phyloP scores from a whole-genome alignment of 176 grass and related monocot species.

The Guadua angustifolia region DNA sequence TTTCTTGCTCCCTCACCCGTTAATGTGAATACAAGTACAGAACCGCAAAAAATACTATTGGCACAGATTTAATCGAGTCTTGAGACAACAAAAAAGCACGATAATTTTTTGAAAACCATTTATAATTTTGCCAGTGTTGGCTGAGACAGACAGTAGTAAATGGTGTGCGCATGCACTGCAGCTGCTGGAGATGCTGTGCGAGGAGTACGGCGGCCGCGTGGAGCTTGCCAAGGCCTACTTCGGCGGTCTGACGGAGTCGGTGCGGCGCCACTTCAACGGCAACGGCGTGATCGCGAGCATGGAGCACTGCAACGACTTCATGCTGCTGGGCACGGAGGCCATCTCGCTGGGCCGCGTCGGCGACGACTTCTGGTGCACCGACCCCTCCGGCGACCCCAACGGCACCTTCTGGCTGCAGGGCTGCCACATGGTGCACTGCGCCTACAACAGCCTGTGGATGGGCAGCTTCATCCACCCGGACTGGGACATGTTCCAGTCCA shows the following conservation, averaged over 20 bases:
- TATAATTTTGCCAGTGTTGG: no score
- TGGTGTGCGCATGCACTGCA: no score
- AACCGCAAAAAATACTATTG: no score
- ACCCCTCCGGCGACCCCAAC: constrained; percentile 87
- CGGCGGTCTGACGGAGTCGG: constrained; percentile 65
- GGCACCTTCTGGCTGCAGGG: constrained; percentile 95
- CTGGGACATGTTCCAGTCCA: constrained; percentile 99
- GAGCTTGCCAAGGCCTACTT: no score
- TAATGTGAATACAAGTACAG: no score
- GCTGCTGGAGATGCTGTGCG: no score
- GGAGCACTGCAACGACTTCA: constrained; percentile 99
- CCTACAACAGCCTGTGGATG: constrained; percentile 99
- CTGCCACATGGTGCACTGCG: constrained; percentile 99
- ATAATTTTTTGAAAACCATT: no score
- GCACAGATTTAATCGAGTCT: no score
- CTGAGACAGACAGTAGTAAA: no score
- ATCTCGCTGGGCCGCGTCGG: constrained; percentile 83
- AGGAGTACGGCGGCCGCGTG: no score
- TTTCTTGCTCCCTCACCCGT: no score
- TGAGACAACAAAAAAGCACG: no score
- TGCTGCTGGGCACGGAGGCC: constrained; percentile 81
- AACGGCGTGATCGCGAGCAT: constrained; percentile 98
- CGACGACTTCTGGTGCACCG: constrained; percentile 96
- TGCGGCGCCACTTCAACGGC: constrained; percentile 72
- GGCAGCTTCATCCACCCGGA: constrained; percentile 93